Percentiles rank a stretch among this genome's conserved stretches.
Conservation (phyloP, 148 eudicot genomes). For the Fagopyrum homotropicum region DNA sequence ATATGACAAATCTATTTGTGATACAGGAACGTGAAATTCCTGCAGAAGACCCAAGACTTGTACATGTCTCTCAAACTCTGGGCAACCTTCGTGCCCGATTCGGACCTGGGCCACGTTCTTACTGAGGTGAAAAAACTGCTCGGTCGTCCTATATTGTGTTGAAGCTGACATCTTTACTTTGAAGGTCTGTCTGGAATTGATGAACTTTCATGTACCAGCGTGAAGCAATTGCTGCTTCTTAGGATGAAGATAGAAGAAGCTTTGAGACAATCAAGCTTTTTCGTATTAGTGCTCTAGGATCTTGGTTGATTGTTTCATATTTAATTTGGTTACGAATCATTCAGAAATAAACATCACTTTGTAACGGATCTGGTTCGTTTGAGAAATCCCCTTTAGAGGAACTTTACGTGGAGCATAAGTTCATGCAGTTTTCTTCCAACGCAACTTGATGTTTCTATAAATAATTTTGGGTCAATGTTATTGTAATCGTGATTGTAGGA, state of each 20-base stretch:
- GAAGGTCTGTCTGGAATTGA: not conserved
- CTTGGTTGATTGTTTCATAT: not conserved
- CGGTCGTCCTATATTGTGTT: not conserved
- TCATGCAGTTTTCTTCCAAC: no score
- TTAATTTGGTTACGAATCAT: not conserved
- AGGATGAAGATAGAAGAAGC: constrained; percentile 2
- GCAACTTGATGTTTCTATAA: no score
- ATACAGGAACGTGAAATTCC: constrained; percentile 78
- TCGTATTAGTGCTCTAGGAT: not conserved
- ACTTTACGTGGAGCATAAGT: no score
- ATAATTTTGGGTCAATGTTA: no score
- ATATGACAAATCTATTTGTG: not conserved
- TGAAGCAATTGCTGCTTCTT: not conserved
- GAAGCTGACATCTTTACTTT: not conserved
- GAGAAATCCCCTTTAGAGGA: no score
- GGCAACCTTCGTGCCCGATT: constrained; percentile 27
- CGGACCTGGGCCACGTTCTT: constrained; percentile 2
- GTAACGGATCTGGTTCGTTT: no score
- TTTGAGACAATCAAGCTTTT: not conserved
- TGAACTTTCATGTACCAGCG: not conserved
- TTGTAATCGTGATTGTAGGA: no score
- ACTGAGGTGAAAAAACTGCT: not conserved
- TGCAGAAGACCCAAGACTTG: constrained; percentile 61
- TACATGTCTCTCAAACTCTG: constrained; percentile 31
- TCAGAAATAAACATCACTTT: not conserved